Evolutionary conservation across 1,139 yeast genomes (phyloP), one percentile per base, ranked within the genome.

Genomic region (Schwanniomyces etchellsii): DNA sequence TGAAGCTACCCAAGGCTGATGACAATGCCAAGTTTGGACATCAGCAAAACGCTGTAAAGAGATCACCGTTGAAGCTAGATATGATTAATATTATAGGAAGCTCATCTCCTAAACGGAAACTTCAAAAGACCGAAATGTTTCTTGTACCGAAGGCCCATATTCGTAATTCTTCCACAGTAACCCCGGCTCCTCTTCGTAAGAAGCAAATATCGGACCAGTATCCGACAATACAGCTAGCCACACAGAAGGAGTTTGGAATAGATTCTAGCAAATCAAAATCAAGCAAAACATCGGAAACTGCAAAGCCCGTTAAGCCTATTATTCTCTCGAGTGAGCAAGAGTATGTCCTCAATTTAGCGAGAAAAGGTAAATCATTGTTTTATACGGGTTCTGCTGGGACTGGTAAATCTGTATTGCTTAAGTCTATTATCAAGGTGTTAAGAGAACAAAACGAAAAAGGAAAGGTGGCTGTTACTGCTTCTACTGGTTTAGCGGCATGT

Each of bases 321-420:
- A 42, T 61, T 9, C 48, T 67, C 6, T 64, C 73, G 0, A 38
- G 50, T 10, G 72, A 68, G 38, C 74, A 68, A 41, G 64, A 64
- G 36, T 48, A 53, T 33, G 61, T 67, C 15, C 47, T 65, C 7
- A 48, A 56, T 16, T 50, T 61, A 32, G 71, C 60, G 0, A 31
- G 52, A 16, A 38, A 36, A n/a, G 70, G 85, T 0, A 58, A 64
- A 14, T 82, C 80, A 25, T 54, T 86, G 2, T 88, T 88, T 49
- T 88, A 83, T 47, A 88, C 96, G 0, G 97, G 97, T 24, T 84
- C 96, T 24, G 97, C 97, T 0, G 97, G 96, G 47, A 88, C 96
- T 1, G 97, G 97, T 47, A 88, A 88, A 51, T 85, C 96, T 2
- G 79, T 88, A 4, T 62, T 84, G 13, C 60, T 93, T 29, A 68